Evolutionary conservation across 2,329 filamentous ascomycete species (phyloP).

Genomic region (Cadophora gregata): DNA sequence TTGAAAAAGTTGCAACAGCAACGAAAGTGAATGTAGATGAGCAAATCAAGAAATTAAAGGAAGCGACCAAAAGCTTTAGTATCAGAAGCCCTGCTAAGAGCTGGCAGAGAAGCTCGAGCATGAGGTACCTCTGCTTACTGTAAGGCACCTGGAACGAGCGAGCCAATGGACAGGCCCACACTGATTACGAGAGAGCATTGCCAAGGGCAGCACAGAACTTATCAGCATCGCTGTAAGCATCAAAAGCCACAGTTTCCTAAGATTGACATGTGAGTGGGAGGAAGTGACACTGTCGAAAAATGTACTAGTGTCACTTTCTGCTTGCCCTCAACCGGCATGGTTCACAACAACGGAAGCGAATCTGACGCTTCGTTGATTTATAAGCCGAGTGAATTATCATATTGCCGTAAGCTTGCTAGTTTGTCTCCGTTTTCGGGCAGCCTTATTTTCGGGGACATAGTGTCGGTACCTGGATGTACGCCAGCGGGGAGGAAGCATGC

Average conservation of each 20-base stretch:
- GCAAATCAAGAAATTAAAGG: not conserved
- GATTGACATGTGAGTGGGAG: not conserved
- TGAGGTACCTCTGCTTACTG: conserved; percentile 3
- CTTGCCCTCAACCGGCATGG: not conserved
- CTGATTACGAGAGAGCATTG: conserved; percentile 15
- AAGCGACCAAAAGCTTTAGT: not conserved
- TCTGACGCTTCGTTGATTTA: conserved; percentile 1
- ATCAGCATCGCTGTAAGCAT: not conserved
- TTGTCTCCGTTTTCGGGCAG: not conserved
- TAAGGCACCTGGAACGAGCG: not conserved
- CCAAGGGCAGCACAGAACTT: conserved; percentile 4
- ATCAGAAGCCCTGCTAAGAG: not conserved
- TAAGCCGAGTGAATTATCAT: not conserved
- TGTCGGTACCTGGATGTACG: not conserved
- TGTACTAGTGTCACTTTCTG: conserved; percentile 2
- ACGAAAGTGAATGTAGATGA: not conserved
- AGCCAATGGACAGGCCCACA: not conserved
- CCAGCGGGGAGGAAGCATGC: not conserved
- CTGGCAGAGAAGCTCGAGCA: not conserved
- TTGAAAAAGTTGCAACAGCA: not conserved
- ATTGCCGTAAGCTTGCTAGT: not conserved
- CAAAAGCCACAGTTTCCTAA: not conserved
- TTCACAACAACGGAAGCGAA: not conserved
- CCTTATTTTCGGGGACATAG: not conserved
- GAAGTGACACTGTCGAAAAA: conserved; percentile 3